These are phyloP conservation scores for Terfezia claveryi DNA, from an alignment of 495 filamentous ascomycete genomes.

Conservation along the genomic window DNA sequence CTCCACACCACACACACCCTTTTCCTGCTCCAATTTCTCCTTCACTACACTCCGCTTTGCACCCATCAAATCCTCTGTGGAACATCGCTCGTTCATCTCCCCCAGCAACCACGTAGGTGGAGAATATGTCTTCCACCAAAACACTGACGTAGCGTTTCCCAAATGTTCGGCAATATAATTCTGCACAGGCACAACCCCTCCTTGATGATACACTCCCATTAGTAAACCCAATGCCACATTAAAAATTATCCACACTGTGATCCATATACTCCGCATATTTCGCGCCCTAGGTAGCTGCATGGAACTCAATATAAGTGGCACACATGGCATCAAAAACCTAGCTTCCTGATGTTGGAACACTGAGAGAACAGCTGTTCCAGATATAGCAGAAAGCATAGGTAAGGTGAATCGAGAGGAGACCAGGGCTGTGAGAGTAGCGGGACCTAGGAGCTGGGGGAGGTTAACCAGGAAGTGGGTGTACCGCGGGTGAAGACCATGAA, in stretches of 20 bases:
- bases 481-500: conserved; percentile 77
- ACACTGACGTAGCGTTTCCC: conserved; percentile 39
- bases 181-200: conserved; percentile 70
- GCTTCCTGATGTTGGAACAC: conserved; percentile 86
- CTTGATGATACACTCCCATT: conserved; percentile 90
- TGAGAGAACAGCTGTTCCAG: conserved; percentile 58
- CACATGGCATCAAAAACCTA: conserved; percentile 68
- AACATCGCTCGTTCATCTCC: conserved; percentile 37
- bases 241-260: conserved; percentile 56
- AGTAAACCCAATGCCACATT: conserved; percentile 55
- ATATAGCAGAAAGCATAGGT: conserved; percentile 36
- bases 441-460: conserved; percentile 76
- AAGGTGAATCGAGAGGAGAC: conserved; percentile 33
- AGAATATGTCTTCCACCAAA: conserved; percentile 98
- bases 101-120: conserved; percentile 84
- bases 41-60: conserved; percentile 40
- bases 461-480: conserved; percentile 78
- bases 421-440: conserved; percentile 44
- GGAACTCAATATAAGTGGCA: conserved; percentile 75
- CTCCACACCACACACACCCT: conserved; percentile 36
- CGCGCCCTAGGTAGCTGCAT: conserved; percentile 43
- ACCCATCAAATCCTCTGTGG: conserved; percentile 71
- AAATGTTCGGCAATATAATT: conserved; percentile 19
- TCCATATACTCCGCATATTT: conserved; percentile 29
- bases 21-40: conserved; percentile 28